Percentiles rank a stretch among this genome's conserved stretches.
These are phyloP conservation scores for Suillus variegatus DNA, from an alignment of 768 basidiomycete genomes.

Conservation along the genomic window DNA sequence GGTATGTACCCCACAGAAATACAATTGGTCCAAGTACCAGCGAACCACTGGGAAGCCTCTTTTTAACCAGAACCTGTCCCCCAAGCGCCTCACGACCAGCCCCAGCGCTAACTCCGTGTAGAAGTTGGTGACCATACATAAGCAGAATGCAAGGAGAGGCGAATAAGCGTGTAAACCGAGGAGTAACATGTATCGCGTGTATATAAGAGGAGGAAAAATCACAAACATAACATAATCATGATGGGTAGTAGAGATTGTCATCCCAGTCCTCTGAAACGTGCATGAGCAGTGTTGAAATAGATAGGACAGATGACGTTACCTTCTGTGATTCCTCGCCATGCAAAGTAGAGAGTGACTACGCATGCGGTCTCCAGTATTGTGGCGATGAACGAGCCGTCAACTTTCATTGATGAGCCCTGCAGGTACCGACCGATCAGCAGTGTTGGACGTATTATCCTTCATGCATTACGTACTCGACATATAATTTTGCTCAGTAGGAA, in stretches of 20 bases:
- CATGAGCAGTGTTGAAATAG: conserved; percentile 7
- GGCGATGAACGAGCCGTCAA: conserved; percentile 88
- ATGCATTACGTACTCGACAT: conserved; percentile 53
- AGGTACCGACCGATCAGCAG: not conserved
- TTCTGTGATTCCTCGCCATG: conserved; percentile 92
- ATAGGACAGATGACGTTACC: conserved; percentile 44
- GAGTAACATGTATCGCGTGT: conserved; percentile 11
- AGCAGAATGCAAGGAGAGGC: not conserved
- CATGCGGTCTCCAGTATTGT: conserved; percentile 81
- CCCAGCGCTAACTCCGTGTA: not conserved
- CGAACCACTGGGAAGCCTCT: not conserved
- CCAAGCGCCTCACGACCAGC: not conserved
- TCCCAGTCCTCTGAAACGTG: conserved; percentile 49
- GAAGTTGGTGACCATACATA: not conserved
- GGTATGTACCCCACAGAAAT: not conserved
- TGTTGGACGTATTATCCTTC: conserved; percentile 26
- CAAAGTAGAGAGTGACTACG: conserved; percentile 67
- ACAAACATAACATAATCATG: conserved; percentile 24
- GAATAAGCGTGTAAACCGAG: not conserved
- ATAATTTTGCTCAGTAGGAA: conserved; percentile 79
- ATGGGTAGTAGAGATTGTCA: conserved; percentile 47
- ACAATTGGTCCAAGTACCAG: not conserved
- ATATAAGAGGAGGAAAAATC: conserved; percentile 10
- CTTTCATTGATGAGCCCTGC: conserved; percentile 61
- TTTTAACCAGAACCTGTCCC: not conserved